These are phyloP conservation scores for Quambalaria eucalypti DNA, from an alignment of 1,284 basidiomycete genomes.

Conservation along the genomic window DNA sequence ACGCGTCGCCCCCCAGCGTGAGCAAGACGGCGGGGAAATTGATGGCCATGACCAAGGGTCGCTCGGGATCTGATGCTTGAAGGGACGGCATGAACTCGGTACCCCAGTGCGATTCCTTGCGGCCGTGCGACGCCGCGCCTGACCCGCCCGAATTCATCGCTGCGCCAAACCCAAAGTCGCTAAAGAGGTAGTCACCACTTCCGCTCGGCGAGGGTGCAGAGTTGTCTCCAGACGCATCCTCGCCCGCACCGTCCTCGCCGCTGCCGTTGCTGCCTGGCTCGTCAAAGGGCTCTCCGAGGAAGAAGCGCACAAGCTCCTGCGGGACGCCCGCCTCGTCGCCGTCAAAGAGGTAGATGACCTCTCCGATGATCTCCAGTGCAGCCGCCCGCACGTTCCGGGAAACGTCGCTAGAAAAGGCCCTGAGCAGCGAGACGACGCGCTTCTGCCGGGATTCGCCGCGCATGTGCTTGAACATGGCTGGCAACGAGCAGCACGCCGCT, in stretches of 20 bases:
- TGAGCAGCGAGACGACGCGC: conserved; percentile 31
- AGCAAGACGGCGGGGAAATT: conserved; percentile 86
- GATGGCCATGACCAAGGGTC: conserved; percentile 80
- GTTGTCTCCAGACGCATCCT: conserved; percentile 2
- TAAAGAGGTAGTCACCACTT: conserved; percentile 3
- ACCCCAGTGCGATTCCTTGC: conserved; percentile 12
- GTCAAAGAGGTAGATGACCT: conserved; percentile 78
- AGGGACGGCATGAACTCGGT: conserved; percentile 13
- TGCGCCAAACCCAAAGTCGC: conserved; percentile 6
- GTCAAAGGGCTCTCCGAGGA: conserved; percentile 55
- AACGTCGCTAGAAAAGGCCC: conserved; percentile 59
- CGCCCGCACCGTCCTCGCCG: background rate
- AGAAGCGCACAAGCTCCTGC: conserved; percentile 67
- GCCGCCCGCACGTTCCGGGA: conserved; percentile 66
- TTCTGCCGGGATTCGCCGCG: conserved; percentile 23
- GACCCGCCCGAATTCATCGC: background rate
- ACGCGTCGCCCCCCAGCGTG: conserved; percentile 63
- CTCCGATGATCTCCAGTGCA: conserved; percentile 79
- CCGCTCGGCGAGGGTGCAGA: background rate
- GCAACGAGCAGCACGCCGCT: conserved; percentile 76
- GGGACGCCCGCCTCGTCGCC: conserved; percentile 56
- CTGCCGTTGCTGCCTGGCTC: conserved; percentile 17
- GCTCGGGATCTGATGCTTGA: conserved; percentile 54
- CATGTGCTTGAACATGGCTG: conserved; percentile 57
- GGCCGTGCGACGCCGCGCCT: background rate